Conservation (phyloP, 179 eudicot genomes). For the Monotropa hypopitys region DNA sequence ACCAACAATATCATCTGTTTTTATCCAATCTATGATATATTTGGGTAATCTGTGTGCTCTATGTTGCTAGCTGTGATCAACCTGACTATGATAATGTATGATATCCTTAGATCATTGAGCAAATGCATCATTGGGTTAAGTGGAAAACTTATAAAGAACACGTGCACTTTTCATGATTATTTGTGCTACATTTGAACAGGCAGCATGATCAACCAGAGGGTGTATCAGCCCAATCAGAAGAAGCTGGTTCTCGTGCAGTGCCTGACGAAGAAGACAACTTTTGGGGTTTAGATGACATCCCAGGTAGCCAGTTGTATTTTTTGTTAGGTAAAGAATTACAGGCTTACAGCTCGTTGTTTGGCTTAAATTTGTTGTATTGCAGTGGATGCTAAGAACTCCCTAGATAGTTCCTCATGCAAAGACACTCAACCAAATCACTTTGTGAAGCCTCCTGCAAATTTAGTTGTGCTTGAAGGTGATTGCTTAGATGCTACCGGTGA, state of each 20-base stretch:
- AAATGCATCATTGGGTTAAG: neutral
- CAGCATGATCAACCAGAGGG: constrained; percentile 36
- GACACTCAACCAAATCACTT: constrained; percentile 31
- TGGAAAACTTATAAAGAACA: neutral
- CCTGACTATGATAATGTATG: neutral
- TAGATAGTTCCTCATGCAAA: constrained; percentile 33
- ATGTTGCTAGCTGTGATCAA: neutral
- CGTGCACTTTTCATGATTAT: neutral
- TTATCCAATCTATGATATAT: neutral
- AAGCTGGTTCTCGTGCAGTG: constrained; percentile 33
- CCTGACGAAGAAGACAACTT: constrained; percentile 46
- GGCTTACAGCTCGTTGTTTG: neutral
- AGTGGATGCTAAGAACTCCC: constrained; percentile 62
- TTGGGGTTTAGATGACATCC: constrained; percentile 71
- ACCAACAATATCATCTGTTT: neutral
- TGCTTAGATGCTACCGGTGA: constrained; percentile 70
- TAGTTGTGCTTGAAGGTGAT: constrained; percentile 92
- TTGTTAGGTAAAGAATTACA: neutral
- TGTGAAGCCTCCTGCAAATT: constrained; percentile 76
- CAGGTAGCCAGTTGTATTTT: constrained; percentile 35
- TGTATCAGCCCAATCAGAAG: constrained; percentile 40
- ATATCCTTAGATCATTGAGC: neutral
- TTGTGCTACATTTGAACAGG: constrained; percentile 15
- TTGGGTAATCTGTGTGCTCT: neutral
- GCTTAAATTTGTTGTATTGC: constrained; percentile 20